Evolutionary conservation across 441 rosid species (phyloP).

Genomic region (Bruguiera hainesii): DNA sequence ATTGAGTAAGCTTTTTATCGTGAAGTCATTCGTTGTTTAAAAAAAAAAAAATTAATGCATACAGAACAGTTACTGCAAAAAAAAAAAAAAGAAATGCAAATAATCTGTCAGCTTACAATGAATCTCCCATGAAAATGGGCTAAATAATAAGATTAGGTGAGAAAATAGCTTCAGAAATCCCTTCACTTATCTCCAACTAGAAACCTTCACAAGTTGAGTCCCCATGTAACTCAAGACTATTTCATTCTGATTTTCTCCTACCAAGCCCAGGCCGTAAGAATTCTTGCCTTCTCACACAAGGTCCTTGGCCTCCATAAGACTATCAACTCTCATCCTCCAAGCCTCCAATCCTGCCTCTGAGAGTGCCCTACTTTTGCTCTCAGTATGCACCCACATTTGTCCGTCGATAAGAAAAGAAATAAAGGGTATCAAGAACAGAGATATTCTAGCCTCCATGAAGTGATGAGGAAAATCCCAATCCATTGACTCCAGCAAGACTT

Average conservation of each 20-base stretch:
- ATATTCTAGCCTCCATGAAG: constrained; percentile 34
- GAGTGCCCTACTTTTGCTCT: constrained; percentile 3
- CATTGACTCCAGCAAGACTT: constrained; percentile 28
- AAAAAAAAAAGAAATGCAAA: too few species aligned
- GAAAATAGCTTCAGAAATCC: not conserved
- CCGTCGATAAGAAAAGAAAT: constrained; percentile 20
- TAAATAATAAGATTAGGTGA: not conserved
- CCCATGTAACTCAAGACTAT: constrained; percentile 30
- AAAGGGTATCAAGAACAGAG: constrained; percentile 34
- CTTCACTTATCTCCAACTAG: constrained; percentile 26
- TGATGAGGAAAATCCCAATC: constrained; percentile 28
- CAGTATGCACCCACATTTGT: constrained; percentile 19
- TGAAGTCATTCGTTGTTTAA: too few species aligned
- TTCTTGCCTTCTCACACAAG: constrained; percentile 26
- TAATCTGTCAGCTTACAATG: too few species aligned
- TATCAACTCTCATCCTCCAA: constrained; percentile 21
- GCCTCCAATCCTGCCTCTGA: constrained; percentile 17
- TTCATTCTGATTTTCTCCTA: constrained; percentile 27
- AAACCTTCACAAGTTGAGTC: constrained; percentile 29
- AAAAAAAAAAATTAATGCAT: too few species aligned
- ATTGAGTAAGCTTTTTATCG: too few species aligned
- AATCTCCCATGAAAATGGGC: not conserved
- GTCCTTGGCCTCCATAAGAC: constrained; percentile 29
- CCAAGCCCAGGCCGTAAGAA: constrained; percentile 21
- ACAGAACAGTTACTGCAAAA: too few species aligned